These are phyloP conservation scores for Ganoderma boninense DNA, from an alignment of 1,284 basidiomycete genomes.

Conservation along the genomic window DNA sequence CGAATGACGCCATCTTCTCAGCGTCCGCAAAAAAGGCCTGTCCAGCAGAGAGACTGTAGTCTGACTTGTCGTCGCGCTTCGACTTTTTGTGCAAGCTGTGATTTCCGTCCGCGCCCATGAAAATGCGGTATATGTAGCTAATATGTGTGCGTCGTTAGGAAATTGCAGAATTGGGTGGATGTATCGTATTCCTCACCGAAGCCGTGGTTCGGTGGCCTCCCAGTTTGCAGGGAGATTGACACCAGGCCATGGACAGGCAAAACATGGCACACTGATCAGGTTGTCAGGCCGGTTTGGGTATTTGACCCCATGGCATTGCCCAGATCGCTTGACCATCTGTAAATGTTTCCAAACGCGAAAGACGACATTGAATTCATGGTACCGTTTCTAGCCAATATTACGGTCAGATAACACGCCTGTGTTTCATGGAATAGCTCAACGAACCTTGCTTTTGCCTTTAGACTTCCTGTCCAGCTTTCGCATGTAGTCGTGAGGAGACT, in stretches of 20 bases:
- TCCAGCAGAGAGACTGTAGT: background rate
- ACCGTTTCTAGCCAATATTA: too few relatives aligned
- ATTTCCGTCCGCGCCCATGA: background rate
- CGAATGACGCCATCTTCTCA: background rate
- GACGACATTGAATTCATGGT: constrained; percentile 6
- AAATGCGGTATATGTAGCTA: background rate
- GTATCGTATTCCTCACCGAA: background rate
- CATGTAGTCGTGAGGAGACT: constrained; percentile 8
- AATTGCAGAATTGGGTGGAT: too few relatives aligned
- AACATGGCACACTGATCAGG: background rate
- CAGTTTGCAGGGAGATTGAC: background rate
- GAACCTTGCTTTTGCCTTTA: background rate
- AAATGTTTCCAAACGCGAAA: constrained; percentile 7
- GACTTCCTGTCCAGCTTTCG: background rate
- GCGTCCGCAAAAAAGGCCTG: background rate
- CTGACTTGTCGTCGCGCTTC: background rate
- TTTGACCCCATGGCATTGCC: background rate
- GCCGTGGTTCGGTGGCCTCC: background rate
- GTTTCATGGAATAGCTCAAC: too few relatives aligned
- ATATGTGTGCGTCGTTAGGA: too few relatives aligned
- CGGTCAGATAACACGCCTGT: too few relatives aligned
- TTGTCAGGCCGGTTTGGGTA: background rate
- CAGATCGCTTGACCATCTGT: constrained; percentile 9
- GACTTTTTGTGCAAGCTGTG: background rate
- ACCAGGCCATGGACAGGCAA: background rate